Evolutionary conservation across 2,329 filamentous ascomycete genomes (phyloP).

Genomic region (Alternaria consortialis): DNA sequence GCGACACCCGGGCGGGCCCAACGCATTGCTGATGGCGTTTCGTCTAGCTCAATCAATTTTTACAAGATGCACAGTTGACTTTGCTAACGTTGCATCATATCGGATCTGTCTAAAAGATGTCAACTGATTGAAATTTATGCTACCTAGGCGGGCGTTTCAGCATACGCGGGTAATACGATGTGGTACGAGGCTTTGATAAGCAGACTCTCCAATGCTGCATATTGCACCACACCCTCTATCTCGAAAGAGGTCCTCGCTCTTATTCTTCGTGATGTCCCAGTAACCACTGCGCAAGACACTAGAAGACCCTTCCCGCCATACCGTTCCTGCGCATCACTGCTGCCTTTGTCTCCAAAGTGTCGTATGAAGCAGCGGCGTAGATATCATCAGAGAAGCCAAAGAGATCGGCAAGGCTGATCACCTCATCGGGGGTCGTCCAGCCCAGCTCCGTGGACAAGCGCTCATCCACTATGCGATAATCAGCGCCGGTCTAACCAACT

Average conservation of each 20-base stretch:
- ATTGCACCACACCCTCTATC: no score
- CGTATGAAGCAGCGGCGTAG: background rate
- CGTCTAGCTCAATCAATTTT: no score
- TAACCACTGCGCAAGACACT: background rate
- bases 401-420: background rate
- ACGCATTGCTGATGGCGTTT: no score
- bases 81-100: no score
- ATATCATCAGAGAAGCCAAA: background rate
- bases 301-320: background rate
- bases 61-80: no score
- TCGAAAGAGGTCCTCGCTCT: background rate
- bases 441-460: conserved; percentile 4
- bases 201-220: no score
- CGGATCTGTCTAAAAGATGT: no score
- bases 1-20: no score
- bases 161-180: no score
- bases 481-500: background rate
- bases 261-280: background rate
- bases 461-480: background rate
- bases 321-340: background rate
- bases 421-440: background rate
- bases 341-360: background rate
- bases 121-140: no score
- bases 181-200: no score
- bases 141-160: no score